Base-by-base conservation (phyloP, 163 green algal genomes). In the Chlamydomonas reinhardtii region DNA sequence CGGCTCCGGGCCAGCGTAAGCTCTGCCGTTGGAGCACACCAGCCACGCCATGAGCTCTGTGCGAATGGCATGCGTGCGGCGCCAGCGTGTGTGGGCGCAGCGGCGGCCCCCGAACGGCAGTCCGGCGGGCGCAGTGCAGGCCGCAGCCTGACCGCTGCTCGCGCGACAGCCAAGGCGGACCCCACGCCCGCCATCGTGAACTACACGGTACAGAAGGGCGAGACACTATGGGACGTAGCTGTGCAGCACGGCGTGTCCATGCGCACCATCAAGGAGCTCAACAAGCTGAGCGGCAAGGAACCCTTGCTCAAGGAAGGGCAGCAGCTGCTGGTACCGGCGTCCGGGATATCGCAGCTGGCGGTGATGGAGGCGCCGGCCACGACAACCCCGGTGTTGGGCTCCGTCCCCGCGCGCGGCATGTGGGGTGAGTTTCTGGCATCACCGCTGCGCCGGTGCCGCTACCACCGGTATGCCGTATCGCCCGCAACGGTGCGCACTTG, bases 181-280 rank as follows among this genome's bases (percentile, higher is more conserved):
- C 43, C 32, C 24, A 54, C 27, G 3, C 52, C 79, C 8, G 31
- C 66, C 19, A 80, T 86, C 54, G 70, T 79, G 2, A 78, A 71
- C 2, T 86, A 86, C 70, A 79, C 70, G 4, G 82, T 87, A 24
- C 82, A 87, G n/a, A 81, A 75, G n/a, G 82, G 82, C 61, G 82
- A 87, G 61, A 82, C 82, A 61, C 25, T 87, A 54, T 87, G 82
- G 82, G 82, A 87, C 24, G 72, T 87, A 20, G 82, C 82, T 22
- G 39, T 81, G 17, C 71, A 81, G 61, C 82, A 87, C 27, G 72
- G 72, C 39, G 71, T 81, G n/a, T 87, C 82, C n/a, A 87, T 82
- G 82, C 71, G 72, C 11, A 77, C 82, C 39, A 69, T 87, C 39
- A 81, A 74, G 31, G 82, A 87, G 19, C 56, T 87, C 25, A 87